Conservation (phyloP, 75 land plant species). For the Chamaecyparis obtusa region DNA sequence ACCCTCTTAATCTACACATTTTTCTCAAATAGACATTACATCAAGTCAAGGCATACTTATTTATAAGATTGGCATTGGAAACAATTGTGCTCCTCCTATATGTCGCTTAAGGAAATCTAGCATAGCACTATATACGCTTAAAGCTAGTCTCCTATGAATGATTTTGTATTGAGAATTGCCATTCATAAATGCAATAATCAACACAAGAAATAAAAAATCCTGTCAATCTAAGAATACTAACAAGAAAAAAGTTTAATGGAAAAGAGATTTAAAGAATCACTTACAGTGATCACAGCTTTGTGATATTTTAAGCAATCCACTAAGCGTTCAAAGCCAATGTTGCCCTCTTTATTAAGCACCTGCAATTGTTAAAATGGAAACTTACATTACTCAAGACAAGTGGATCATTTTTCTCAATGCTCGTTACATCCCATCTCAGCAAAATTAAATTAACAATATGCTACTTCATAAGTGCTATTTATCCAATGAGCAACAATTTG, state of each 20-base stretch:
- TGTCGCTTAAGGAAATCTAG: background rate
- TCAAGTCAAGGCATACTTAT: background rate
- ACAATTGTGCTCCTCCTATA: background rate
- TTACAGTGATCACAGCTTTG: slow-evolving; percentile 58
- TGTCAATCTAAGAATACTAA: background rate
- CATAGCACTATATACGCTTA: background rate
- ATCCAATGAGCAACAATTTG: background rate
- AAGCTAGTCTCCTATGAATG: background rate
- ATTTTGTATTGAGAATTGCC: background rate
- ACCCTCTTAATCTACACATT: background rate
- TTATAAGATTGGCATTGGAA: background rate
- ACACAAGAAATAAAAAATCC: background rate
- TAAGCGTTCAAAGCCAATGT: slow-evolving; percentile 49
- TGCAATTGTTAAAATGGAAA: slow-evolving; percentile 16
- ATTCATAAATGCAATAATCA: background rate
- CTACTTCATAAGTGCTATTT: background rate
- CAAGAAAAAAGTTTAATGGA: background rate
- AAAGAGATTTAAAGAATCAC: slow-evolving; percentile 5
- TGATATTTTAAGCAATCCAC: slow-evolving; percentile 40
- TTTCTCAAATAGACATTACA: background rate
- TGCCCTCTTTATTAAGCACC: slow-evolving; percentile 24
- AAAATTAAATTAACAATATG: background rate
- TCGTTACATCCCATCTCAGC: background rate
- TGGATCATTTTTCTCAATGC: background rate
- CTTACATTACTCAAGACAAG: background rate